Conservation (phyloP, 2,329 filamentous ascomycete species). For the Stenocarpella maydis region DNA sequence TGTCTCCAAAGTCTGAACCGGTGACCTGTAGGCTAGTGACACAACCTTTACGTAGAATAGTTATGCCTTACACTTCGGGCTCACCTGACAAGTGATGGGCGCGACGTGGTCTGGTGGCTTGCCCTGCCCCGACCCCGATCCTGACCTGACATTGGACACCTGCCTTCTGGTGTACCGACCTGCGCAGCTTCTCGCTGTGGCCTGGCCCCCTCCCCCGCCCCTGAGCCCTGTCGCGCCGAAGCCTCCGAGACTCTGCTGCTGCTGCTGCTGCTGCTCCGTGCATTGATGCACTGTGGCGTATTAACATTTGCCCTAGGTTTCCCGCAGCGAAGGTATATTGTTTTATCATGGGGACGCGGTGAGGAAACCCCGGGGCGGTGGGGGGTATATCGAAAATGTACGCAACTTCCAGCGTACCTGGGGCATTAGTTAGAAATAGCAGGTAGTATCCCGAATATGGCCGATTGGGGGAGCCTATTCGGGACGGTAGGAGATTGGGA, state of each 20-base stretch:
- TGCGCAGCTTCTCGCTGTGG: not conserved
- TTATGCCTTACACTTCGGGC: not conserved
- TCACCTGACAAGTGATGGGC: not conserved
- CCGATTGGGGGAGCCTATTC: conserved; percentile 9
- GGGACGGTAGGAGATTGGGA: conserved; percentile 2
- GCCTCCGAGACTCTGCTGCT: no score
- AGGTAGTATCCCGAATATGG: conserved; percentile 7
- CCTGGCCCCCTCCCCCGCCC: not conserved
- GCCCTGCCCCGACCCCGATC: no score
- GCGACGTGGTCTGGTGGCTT: conserved; percentile 2
- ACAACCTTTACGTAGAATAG: not conserved
- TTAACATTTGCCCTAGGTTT: not conserved
- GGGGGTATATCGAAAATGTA: no score
- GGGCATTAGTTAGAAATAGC: conserved; percentile 6
- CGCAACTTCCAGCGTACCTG: not conserved
- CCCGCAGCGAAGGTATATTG: not conserved
- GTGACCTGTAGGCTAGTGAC: not conserved
- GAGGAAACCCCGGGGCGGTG: no score
- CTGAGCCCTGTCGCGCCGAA: not conserved
- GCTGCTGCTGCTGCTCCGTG: not conserved
- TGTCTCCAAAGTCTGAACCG: not conserved
- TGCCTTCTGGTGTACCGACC: not conserved
- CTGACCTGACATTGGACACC: no score
- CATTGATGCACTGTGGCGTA: conserved; percentile 8
- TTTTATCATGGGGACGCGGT: not conserved